Conservation (phyloP, 805 yeast genomes). For the Zygoascus flipseniorum region DNA sequence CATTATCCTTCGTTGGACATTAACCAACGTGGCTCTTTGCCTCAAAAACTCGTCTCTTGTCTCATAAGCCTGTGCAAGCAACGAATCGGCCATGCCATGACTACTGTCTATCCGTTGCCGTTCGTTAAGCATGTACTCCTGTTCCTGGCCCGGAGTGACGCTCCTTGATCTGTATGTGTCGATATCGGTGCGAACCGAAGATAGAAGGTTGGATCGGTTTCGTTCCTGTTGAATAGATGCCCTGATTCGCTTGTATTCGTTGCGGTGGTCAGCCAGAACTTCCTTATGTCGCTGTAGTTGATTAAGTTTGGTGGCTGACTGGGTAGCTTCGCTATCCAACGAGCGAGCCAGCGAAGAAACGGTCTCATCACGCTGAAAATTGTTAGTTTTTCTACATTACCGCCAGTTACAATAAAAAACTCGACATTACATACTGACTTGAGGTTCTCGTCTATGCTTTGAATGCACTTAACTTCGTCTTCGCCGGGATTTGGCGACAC, state of each 20-base stretch:
- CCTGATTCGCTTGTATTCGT: constrained; percentile 52
- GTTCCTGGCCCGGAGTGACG: constrained; percentile 34
- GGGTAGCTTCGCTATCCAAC: constrained; percentile 45
- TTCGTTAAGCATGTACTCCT: constrained; percentile 74
- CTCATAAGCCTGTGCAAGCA: constrained; percentile 77
- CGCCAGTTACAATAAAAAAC: constrained; percentile 5
- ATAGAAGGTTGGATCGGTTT: constrained; percentile 62
- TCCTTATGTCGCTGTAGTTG: constrained; percentile 81
- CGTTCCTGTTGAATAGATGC: constrained; percentile 62
- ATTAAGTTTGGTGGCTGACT: constrained; percentile 66
- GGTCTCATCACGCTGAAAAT: constrained; percentile 39
- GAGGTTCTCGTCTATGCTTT: constrained; percentile 44
- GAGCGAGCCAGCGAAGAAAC: constrained; percentile 44
- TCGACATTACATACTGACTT: constrained; percentile 27
- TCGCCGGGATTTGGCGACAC: constrained; percentile 40
- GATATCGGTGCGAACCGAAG: constrained; percentile 72
- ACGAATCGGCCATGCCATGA: constrained; percentile 65
- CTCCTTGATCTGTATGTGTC: constrained; percentile 44
- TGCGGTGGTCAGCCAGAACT: constrained; percentile 58
- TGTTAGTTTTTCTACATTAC: constrained; percentile 17
- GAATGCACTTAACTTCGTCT: constrained; percentile 40
- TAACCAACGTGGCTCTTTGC: constrained; percentile 58
- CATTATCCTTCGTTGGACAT: constrained; percentile 56
- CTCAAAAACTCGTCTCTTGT: constrained; percentile 77
- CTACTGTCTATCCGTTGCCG: constrained; percentile 62